phyloP scores from a whole-genome alignment of 1,284 basidiomycete species.

The Trichosporon inkin region DNA sequence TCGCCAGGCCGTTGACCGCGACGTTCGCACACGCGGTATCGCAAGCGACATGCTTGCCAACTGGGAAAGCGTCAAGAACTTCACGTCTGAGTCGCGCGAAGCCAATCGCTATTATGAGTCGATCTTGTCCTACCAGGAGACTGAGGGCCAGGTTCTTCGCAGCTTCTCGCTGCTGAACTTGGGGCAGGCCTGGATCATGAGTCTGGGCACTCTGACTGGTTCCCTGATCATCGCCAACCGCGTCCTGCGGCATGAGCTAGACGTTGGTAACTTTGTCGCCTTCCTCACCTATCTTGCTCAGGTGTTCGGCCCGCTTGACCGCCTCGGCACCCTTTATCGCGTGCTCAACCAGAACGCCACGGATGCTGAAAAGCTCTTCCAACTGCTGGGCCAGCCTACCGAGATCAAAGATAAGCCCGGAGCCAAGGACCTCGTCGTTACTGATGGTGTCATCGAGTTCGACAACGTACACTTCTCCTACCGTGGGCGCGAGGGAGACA shows the following conservation, averaged over 20 bases:
- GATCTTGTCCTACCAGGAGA: conserved; percentile 78
- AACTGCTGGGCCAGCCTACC: conserved; percentile 77
- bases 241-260: conserved; percentile 82
- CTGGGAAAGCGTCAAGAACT: conserved; percentile 95
- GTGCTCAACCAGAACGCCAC: conserved; percentile 88
- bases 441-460: conserved; percentile 84
- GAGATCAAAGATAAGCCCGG: conserved; percentile 66
- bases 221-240: conserved; percentile 94
- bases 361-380: conserved; percentile 94
- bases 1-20: conserved; percentile 85
- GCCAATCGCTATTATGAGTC: conserved; percentile 82
- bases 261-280: conserved; percentile 93
- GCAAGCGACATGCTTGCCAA: conserved; percentile 97
- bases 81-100: conserved; percentile 93
- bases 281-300: conserved; percentile 97
- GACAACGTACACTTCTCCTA: conserved; percentile 91
- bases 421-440: conserved; percentile 67
- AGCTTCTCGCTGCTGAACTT: conserved; percentile 88
- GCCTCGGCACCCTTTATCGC: conserved; percentile 90
- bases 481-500: conserved; percentile 64
- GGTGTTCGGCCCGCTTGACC: conserved; percentile 88
- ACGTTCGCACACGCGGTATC: conserved; percentile 87
- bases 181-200: conserved; percentile 92
- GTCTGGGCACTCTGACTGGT: conserved; percentile 78
- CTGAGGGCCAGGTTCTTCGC: conserved; percentile 86